These are phyloP conservation scores for Sisymbrium altissimum DNA, from an alignment of 345 rosid species.

Conservation along the genomic window DNA sequence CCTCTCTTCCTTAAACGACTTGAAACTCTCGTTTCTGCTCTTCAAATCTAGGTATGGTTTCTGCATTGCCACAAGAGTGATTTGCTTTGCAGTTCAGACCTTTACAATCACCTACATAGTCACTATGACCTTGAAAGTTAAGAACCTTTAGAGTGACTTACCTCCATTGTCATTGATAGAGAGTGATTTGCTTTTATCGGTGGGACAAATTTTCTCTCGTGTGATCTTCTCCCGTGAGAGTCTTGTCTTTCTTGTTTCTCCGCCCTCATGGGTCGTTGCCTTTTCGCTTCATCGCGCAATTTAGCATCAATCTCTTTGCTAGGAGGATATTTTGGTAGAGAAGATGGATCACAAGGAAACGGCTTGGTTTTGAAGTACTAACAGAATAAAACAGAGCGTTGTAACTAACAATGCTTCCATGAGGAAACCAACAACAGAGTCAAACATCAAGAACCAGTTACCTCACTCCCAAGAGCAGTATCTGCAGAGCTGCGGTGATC, in stretches of 20 bases:
- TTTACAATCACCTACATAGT: background rate
- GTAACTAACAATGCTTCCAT: background rate
- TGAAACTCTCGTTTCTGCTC: conserved; percentile 23
- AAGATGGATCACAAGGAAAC: conserved; percentile 81
- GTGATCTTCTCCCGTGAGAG: conserved; percentile 17
- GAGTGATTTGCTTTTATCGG: conserved; percentile 2
- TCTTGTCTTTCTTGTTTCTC: conserved; percentile 34
- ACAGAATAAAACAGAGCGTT: conserved; percentile 15
- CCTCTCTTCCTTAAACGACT: conserved; percentile 26
- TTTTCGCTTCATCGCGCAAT: conserved; percentile 78
- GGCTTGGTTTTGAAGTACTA: conserved; percentile 89
- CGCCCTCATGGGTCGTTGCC: conserved; percentile 10
- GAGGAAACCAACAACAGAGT: conserved; percentile 2
- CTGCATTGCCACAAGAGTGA: conserved; percentile 21
- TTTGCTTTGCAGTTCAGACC: background rate
- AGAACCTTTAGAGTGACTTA: conserved; percentile 7
- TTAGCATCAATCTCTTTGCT: conserved; percentile 96
- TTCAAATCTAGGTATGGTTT: conserved; percentile 21
- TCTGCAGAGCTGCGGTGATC: conserved; percentile 36
- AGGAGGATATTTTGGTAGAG: conserved; percentile 88
- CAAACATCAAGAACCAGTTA: conserved; percentile 2
- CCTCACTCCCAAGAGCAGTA: conserved; percentile 31
- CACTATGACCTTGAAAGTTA: background rate
- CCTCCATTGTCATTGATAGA: conserved; percentile 27
- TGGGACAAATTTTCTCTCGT: conserved; percentile 19